Evolutionary conservation across 345 rosid species (phyloP), one percentile per base, ranked within the genome.

Genomic region (Chamaenerion angustifolium): DNA sequence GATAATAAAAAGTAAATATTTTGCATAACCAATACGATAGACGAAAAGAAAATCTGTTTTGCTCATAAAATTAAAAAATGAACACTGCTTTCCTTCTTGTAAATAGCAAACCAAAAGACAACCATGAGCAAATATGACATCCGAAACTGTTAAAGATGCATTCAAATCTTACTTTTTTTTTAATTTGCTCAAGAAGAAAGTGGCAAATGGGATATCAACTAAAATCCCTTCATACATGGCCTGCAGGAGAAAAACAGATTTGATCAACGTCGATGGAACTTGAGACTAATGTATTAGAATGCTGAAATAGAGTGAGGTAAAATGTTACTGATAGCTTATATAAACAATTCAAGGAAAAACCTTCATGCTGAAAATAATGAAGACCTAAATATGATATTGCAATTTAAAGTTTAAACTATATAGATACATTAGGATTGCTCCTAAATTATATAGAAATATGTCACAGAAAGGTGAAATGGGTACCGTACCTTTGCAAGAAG

Each of bases 161-260:
- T 31, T 15, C 19, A 52, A 43, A 55, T 64, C 77, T 50, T 81
- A 92, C 98, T 88, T 92, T 47, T 74, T 94, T 60, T 87, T 92
- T 64, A 92, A 65, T 72, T 92, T 92, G 90, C 96, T 92, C 82
- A 92, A 76, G 77, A 92, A 92, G 82, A 92, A 92, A 47, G 96
- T 85, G 48, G 99, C 95, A 60, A 92, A 92, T 55, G 98, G 98
- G 60, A 92, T 82, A 62, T 92, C 98, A 68, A 92, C 96, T 42
- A 92, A 85, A 76, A 92, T 87, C 56, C 98, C 95, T 79, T 92
- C 98, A 74, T 82, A 92, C 95, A 92, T 84, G 45, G 96, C 96
- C 98, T 92, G 75, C 73, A 76, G 46, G 63, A 25, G 56, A 31
- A 57, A 68, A 56, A 17, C 53, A 8, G 54, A 59, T 12, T 45